phyloP scores from a whole-genome alignment of 148 eudicot species.

The Chenopodium album region DNA sequence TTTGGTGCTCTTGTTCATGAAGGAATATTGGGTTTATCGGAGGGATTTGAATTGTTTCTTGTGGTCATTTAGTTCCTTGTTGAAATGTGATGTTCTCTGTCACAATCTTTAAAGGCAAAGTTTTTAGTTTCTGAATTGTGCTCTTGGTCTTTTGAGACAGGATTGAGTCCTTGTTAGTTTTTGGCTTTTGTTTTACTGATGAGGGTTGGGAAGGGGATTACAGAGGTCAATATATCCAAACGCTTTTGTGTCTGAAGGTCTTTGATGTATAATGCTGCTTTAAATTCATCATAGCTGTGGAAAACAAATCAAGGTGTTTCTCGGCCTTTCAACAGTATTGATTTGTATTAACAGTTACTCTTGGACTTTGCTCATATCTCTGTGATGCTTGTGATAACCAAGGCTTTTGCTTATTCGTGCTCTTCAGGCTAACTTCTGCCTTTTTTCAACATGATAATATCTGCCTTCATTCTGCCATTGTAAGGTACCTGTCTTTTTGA shows the following conservation, averaged over 20 bases:
- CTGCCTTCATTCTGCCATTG: neutral
- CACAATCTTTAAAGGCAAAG: neutral
- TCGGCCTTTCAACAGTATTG: neutral
- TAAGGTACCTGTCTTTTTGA: neutral
- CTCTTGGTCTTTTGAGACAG: neutral
- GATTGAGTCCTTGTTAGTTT: neutral
- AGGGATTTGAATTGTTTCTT: neutral
- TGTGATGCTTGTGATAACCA: neutral
- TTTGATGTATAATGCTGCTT: neutral
- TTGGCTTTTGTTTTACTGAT: neutral
- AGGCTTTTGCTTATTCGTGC: neutral
- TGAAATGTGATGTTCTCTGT: neutral
- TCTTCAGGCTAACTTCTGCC: neutral
- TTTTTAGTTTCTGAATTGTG: neutral
- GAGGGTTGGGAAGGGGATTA: too few species aligned
- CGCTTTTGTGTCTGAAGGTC: neutral
- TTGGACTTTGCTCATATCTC: neutral
- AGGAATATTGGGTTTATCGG: neutral
- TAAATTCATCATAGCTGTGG: neutral
- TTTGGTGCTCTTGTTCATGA: too few species aligned
- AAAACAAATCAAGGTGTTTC: neutral
- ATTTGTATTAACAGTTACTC: neutral
- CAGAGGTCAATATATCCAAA: too few species aligned
- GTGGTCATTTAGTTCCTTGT: neutral
- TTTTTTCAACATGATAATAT: neutral